These are phyloP conservation scores for Abrus pulchellus DNA, from an alignment of 306 rosid genomes.

Conservation along the genomic window DNA sequence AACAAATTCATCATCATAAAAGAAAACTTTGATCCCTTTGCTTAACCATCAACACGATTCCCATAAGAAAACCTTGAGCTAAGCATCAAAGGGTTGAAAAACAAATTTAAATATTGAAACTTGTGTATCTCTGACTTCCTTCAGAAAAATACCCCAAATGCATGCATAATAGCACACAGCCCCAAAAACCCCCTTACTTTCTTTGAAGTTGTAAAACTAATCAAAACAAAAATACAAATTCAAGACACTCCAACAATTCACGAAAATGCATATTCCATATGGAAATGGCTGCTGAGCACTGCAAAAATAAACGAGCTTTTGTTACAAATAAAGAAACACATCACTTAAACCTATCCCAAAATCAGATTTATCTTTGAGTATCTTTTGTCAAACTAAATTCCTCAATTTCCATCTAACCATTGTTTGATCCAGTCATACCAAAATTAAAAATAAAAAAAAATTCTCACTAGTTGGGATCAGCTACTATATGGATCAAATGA, in stretches of 20 bases:
- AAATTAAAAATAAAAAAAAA: background rate
- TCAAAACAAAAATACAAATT: constrained; percentile 11
- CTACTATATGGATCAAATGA: constrained; percentile 19
- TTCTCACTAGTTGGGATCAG: background rate
- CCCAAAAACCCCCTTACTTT: background rate
- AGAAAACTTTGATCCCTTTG: background rate
- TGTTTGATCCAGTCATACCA: constrained; percentile 19
- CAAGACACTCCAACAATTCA: background rate
- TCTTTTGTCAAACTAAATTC: background rate
- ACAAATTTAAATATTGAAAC: background rate
- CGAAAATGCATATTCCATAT: constrained; percentile 21
- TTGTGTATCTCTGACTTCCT: background rate
- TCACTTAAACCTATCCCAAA: constrained; percentile 18
- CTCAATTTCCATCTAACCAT: background rate
- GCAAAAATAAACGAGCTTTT: constrained; percentile 9
- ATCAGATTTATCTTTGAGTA: constrained; percentile 10
- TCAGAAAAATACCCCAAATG: constrained; percentile 13
- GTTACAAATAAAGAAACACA: constrained; percentile 2
- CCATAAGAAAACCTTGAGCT: constrained; percentile 2
- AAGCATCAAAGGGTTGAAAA: background rate
- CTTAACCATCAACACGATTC: background rate
- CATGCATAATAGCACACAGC: background rate
- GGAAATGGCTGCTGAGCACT: background rate
- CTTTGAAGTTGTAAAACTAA: background rate
- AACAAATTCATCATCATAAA: background rate